Base-by-base conservation (phyloP, 2,329 filamentous ascomycete genomes). In the Neoascochyta sp. region DNA sequence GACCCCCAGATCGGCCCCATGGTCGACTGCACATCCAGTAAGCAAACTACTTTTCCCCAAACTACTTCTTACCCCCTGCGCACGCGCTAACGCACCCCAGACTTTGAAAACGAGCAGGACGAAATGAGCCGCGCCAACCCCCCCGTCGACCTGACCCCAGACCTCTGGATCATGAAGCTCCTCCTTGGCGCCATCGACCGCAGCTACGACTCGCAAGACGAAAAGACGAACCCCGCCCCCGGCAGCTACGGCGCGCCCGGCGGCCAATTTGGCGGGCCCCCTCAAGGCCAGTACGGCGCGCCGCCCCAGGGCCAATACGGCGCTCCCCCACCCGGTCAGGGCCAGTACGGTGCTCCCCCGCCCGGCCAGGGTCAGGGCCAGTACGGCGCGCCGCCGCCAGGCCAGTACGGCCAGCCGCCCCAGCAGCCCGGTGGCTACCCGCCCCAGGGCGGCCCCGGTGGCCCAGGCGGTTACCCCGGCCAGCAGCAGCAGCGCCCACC, bases 11-110 rank as follows among this genome's bases (percentile, higher is more conserved):
- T 83, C 47, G 80, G 80, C 26, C 59, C 67, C 10, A 62, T 81
- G 56, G 73, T 83, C 34, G 79, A 83, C 57, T 83, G 79, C 64
- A 83, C 79, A 33, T 81, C 78, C 13, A 82, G 77, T 81, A 70
- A 58, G 75, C n/a, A n/a, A n/a, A n/a, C n/a, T n/a, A n/a, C n/a
- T n/a, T 37, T 22, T 24, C 4, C 7, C 19, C 1, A 5, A 9
- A 9, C 5, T 11, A 13, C 7, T 13, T 6, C 11, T 3, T 13
- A 22, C 4, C 8, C 4, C 5, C 4, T 16, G 12, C 16, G 3
- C 9, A 16, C 21, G 5, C 10, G 12, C 40, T 54, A 33, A 50
- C 22, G 18, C 1, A 16, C 2, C 13, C 0, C 8, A 78, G 76
- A 82, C 63, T 82, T 75, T 47, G 79, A 82, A 60, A 76, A 80